These are phyloP conservation scores for Nephelium lappaceum DNA, from an alignment of 345 rosid genomes.

Conservation along the genomic window DNA sequence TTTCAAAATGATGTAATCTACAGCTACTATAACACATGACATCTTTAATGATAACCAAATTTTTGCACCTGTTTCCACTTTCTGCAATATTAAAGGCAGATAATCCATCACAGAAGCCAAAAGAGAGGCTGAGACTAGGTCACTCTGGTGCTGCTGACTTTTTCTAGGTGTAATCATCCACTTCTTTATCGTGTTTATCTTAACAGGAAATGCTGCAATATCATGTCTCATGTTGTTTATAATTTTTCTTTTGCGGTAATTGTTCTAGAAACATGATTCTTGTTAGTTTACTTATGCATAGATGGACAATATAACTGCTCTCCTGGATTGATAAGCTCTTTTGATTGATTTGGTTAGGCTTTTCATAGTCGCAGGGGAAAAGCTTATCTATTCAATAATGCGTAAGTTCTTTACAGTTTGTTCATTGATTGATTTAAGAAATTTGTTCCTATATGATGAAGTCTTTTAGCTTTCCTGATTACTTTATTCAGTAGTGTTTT, in stretches of 20 bases:
- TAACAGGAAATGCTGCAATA: neutral
- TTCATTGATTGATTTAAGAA: neutral
- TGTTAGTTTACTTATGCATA: neutral
- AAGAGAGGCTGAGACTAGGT: neutral
- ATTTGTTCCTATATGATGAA: neutral
- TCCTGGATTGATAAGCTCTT: slow-evolving; percentile 6
- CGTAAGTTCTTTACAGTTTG: slow-evolving; percentile 46
- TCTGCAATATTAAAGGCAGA: neutral
- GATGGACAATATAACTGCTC: neutral
- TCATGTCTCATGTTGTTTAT: neutral
- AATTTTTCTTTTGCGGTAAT: neutral
- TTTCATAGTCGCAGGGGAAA: slow-evolving; percentile 77
- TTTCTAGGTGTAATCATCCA: neutral
- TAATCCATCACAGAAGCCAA: no score
- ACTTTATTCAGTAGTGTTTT: neutral
- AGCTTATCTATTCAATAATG: slow-evolving; percentile 81
- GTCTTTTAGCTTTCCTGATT: neutral
- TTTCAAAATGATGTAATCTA: neutral
- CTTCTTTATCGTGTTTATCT: slow-evolving; percentile 6
- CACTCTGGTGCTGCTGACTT: neutral
- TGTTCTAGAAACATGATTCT: neutral
- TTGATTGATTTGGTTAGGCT: slow-evolving; percentile 42
- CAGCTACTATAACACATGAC: neutral
- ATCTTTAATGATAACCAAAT: neutral
- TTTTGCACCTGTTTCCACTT: neutral